Evolutionary conservation across 106 monocot species (phyloP), one percentile per base, ranked within the genome.

Genomic region (Acanthochlamys bracteata): DNA sequence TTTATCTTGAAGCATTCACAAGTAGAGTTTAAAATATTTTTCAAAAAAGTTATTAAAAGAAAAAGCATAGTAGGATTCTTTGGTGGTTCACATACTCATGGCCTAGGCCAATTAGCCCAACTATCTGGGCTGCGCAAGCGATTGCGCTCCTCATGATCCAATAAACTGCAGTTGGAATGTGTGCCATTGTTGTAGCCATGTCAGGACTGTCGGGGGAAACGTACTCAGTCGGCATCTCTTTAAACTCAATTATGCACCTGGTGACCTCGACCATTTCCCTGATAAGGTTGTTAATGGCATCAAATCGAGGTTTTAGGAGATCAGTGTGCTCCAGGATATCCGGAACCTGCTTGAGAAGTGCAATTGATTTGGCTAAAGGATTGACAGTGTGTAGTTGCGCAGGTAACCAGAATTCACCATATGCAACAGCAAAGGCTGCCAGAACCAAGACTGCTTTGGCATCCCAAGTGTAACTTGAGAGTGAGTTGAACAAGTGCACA

Each of bases 121-220:
- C 64, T 59, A 82, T 74, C 68, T 90, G 89, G 19, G 85, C 74
- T 10, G 65, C 53, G 56, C 89, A 90, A 7, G 89, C 82, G 14
- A 85, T 60, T 11, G 75, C 60, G 39, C 82, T 62, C 64, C 89
- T 68, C 19, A 85, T 70, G 39, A 66, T 64, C 89, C 89, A 90
- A 62, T 85, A 90, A n/a, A 80, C 85, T 0, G 85, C 89, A 11
- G 89, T 82, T 17, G 89, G 89, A 47, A 90, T 85, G 60, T 85
- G 79, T 6, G 58, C 49, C 74, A 82, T 63, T 19, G 89, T 74
- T 57, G 15, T 72, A 54, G 64, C 9, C 64, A 85, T 75, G 43
- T 82, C 80, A 0, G 80, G 64, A 0, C 71, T 57, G 58, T 90
- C 85, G 4, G 71, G 21, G 1, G 57, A 27, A 27, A 89, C 76